These are phyloP conservation scores for Bromus sterilis DNA, from an alignment of 176 grass and related monocot genomes.

Conservation along the genomic window DNA sequence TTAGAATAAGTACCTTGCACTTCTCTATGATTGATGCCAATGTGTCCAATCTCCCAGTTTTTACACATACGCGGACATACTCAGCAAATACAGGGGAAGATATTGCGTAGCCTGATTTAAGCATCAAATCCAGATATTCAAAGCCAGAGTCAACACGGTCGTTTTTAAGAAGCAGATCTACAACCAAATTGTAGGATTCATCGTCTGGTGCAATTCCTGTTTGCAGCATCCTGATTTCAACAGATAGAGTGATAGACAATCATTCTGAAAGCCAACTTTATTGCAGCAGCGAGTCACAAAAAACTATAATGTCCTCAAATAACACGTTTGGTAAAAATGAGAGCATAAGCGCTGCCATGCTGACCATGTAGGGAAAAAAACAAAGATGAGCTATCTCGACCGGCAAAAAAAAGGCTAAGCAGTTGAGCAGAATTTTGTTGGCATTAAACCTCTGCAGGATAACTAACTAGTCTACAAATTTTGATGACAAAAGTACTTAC, in stretches of 20 bases:
- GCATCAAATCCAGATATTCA: constrained; percentile 76
- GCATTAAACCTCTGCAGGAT: not conserved
- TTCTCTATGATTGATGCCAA: constrained; percentile 89
- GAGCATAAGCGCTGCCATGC: not conserved
- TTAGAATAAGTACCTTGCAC: constrained; percentile 77
- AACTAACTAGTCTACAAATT: not conserved
- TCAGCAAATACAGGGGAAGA: constrained; percentile 47
- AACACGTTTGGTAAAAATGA: not conserved
- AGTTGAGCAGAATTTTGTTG: not conserved
- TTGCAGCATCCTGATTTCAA: constrained; percentile 95
- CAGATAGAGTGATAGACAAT: constrained; percentile 42
- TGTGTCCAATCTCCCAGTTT: constrained; percentile 60
- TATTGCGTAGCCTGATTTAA: constrained; percentile 67
- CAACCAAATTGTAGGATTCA: constrained; percentile 87
- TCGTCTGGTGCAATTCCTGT: constrained; percentile 75
- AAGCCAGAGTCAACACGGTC: constrained; percentile 66
- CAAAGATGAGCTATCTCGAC: not conserved
- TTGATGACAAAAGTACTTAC: not conserved
- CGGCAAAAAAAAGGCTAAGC: not conserved
- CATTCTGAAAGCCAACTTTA: constrained; percentile 35
- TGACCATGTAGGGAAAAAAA: not conserved
- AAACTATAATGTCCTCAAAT: not conserved
- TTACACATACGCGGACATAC: constrained; percentile 57
- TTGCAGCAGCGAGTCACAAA: not conserved
- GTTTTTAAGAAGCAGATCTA: constrained; percentile 56